Evolutionary conservation across 345 rosid genomes (phyloP).

Genomic region (Eucalyptus regnans): DNA sequence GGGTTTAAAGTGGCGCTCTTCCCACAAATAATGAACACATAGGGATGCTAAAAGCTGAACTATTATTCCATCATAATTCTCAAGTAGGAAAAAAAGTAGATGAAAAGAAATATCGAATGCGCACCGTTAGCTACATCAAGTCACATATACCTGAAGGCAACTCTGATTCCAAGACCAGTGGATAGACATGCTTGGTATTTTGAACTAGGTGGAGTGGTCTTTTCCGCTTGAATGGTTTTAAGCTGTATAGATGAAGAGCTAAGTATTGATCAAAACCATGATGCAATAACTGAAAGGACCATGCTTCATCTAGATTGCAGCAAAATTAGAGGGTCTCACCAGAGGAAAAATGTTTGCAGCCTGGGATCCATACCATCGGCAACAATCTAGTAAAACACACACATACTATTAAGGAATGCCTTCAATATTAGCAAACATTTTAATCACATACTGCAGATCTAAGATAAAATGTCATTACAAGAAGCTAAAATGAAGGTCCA

Average conservation of each 20-base stretch:
- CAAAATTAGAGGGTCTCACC: slow-evolving; percentile 30
- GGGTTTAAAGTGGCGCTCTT: neutral
- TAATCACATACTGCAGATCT: neutral
- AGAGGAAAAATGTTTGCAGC: slow-evolving; percentile 76
- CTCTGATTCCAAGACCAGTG: slow-evolving; percentile 38
- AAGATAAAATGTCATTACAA: neutral
- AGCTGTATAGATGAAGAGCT: slow-evolving; percentile 25
- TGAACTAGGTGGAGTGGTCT: slow-evolving; percentile 38
- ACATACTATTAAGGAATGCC: neutral
- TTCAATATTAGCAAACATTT: neutral
- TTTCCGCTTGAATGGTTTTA: slow-evolving; percentile 55
- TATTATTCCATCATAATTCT: neutral
- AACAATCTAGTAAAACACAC: slow-evolving; percentile 39
- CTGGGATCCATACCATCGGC: slow-evolving; percentile 82
- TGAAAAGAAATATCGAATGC: neutral
- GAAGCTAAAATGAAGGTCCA: neutral
- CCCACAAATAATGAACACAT: neutral
- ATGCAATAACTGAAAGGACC: neutral
- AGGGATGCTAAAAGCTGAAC: neutral
- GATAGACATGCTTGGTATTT: slow-evolving; percentile 49
- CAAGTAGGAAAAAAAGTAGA: neutral
- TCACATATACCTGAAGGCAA: slow-evolving; percentile 23
- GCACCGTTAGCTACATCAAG: slow-evolving; percentile 59
- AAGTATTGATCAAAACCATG: neutral
- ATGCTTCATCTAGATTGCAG: neutral